Percentiles rank a stretch among this genome's conserved stretches.
phyloP scores from a whole-genome alignment of 2,329 filamentous ascomycete species.

The Pseudomassariella vexata region DNA sequence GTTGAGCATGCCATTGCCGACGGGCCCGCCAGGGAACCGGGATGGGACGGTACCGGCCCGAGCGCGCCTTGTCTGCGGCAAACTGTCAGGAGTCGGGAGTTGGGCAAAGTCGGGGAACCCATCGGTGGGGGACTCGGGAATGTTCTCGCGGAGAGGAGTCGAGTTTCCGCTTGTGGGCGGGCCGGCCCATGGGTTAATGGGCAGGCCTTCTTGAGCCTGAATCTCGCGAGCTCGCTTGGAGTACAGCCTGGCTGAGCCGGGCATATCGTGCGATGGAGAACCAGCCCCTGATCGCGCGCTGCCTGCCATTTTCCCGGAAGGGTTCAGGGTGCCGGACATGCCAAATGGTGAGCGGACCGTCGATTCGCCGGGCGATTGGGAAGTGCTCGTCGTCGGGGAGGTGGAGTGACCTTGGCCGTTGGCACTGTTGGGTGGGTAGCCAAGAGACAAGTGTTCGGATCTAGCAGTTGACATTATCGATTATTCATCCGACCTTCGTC shows the following conservation, averaged over 20 bases:
- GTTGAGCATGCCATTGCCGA: conserved; percentile 52
- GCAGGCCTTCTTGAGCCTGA: conserved; percentile 85
- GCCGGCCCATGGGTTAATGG: conserved; percentile 79
- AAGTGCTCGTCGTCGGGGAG: conserved; percentile 70
- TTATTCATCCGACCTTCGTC: conserved; percentile 57
- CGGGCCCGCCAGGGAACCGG: conserved; percentile 74
- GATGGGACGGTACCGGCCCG: conserved; percentile 96
- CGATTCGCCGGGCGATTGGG: conserved; percentile 66
- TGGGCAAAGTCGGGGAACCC: conserved; percentile 87
- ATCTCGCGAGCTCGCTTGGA: conserved; percentile 95
- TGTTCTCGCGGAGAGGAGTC: conserved; percentile 92
- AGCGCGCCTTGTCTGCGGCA: conserved; percentile 69
- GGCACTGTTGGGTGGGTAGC: conserved; percentile 67
- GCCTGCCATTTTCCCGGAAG: conserved; percentile 52
- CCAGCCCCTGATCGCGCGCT: conserved; percentile 76
- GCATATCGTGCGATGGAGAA: conserved; percentile 90
- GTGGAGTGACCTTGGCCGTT: conserved; percentile 65
- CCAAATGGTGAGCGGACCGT: conserved; percentile 70
- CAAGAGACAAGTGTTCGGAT: conserved; percentile 81
- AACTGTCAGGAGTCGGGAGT: conserved; percentile 58
- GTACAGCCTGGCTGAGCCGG: conserved; percentile 66
- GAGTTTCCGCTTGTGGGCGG: conserved; percentile 95
- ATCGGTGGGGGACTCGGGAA: conserved; percentile 93
- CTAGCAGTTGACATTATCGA: conserved; percentile 90
- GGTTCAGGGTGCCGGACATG: conserved; percentile 56